Evolutionary conservation across 2,329 filamentous ascomycete genomes (phyloP).

Genomic region (Nemania abortiva): DNA sequence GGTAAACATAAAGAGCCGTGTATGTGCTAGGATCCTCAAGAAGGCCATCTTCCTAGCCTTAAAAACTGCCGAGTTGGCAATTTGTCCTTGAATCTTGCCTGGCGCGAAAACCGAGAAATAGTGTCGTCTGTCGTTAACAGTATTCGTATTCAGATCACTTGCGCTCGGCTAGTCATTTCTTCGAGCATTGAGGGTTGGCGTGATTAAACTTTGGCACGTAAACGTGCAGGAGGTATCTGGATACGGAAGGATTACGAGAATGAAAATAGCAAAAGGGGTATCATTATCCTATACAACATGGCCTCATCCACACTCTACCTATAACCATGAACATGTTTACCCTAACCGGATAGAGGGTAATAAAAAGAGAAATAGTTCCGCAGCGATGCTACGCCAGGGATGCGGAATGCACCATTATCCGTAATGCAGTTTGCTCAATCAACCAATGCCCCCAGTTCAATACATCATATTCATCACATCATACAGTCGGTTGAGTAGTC

Average conservation of each 20-base stretch:
- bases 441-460: background rate
- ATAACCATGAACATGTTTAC: background rate
- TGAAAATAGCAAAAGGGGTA: slow-evolving; percentile 8
- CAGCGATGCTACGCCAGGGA: slow-evolving; percentile 12
- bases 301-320: slow-evolving; percentile 19
- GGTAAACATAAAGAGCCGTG: too few species aligned
- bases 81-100: too few species aligned
- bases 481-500: background rate
- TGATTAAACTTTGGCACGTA: too few species aligned
- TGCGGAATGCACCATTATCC: slow-evolving; percentile 16
- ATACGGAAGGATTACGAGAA: background rate
- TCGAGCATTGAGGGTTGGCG: too few species aligned
- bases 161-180: too few species aligned
- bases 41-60: too few species aligned
- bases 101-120: too few species aligned
- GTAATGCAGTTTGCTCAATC: slow-evolving; percentile 8
- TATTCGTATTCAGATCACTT: too few species aligned
- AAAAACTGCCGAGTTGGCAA: too few species aligned
- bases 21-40: too few species aligned
- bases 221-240: background rate
- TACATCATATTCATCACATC: background rate
- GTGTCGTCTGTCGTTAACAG: too few species aligned
- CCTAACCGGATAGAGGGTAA: background rate
- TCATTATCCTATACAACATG: slow-evolving; percentile 24
- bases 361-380: background rate